Conservation (phyloP, 306 rosid genomes). For the Gynostemma pentaphyllum region DNA sequence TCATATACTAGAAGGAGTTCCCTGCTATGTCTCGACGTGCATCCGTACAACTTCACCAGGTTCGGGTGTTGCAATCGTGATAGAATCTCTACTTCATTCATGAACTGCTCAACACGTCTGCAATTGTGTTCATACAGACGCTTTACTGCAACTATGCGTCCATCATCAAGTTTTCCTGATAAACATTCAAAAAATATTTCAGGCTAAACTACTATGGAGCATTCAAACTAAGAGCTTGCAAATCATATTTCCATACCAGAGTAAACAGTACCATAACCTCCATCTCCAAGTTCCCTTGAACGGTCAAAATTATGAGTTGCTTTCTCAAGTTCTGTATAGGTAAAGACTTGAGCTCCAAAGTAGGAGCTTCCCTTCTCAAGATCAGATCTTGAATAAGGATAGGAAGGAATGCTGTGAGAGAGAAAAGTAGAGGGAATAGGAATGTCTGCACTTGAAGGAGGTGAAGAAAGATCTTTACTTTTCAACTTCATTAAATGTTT, state of each 20-base stretch:
- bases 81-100: slow-evolving; percentile 80
- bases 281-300: slow-evolving; percentile 77
- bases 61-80: slow-evolving; percentile 50
- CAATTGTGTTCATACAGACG: slow-evolving; percentile 62
- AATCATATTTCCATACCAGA: slow-evolving; percentile 35
- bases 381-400: slow-evolving; percentile 33
- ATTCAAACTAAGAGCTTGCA: background rate
- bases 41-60: slow-evolving; percentile 71
- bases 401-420: slow-evolving; percentile 49
- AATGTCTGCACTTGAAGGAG: slow-evolving; percentile 35
- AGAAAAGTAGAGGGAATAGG: slow-evolving; percentile 26
- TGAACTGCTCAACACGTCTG: slow-evolving; percentile 67
- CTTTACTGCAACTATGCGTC: slow-evolving; percentile 86
- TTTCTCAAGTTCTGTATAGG: slow-evolving; percentile 64
- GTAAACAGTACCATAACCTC: slow-evolving; percentile 92
- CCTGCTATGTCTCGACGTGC: slow-evolving; percentile 71
- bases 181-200: slow-evolving; percentile 11
- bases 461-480: slow-evolving; percentile 28
- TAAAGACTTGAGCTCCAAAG: slow-evolving; percentile 77
- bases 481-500: slow-evolving; percentile 22
- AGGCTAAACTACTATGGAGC: background rate
- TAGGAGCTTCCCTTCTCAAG: slow-evolving; percentile 45
- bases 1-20: slow-evolving; percentile 89
- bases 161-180: slow-evolving; percentile 67
- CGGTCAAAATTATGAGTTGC: slow-evolving; percentile 59